Evolutionary conservation across 805 yeast species (phyloP), one percentile per base, ranked within the genome.

Genomic region (Wickerhamomyces ciferrii): DNA sequence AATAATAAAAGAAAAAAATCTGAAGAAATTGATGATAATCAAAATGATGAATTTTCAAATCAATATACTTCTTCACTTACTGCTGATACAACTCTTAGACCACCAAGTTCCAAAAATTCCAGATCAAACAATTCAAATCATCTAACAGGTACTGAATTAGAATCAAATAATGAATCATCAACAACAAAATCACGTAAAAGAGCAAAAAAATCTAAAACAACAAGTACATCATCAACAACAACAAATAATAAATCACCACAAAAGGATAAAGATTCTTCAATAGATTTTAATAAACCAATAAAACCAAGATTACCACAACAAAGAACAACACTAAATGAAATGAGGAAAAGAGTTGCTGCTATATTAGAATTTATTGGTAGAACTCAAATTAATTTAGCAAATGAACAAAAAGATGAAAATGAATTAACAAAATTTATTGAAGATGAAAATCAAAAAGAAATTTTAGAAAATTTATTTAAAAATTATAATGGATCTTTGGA

Each of bases 281-380:
- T 79, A 32, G 75, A 76, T 31, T 75, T 81, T 38, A 80, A 76
- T 50, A 87, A 84, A 61, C 86, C 92, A 2, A 83, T 88, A 41
- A 85, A 81, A 54, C 97, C 98, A 14, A 78, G 96, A 46, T 70
- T 81, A 39, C 97, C 96, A 7, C 84, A 84, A 48, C 81, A 82
- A 19, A 77, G 88, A 45, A 78, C 87, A 3, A 78, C 90, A 3
- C 65, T 91, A 49, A 76, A 78, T 54, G 99, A 92, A 63, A 84
- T 92, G 87, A 78, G 90, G 47, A 81, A 88, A 58, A 76, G 99
- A 48, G 86, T 90, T 2, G 84, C 88, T 2, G 95, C 97, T 1
- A 92, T 92, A 19, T 68, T 92, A 55, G 98, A 94, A 66, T 94
- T 91, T 74, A 77, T 92, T 23, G 88, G 91, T 13, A 74, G 96